Conservation (phyloP, 331 rosid species). For the Stylosanthes scabra region DNA sequence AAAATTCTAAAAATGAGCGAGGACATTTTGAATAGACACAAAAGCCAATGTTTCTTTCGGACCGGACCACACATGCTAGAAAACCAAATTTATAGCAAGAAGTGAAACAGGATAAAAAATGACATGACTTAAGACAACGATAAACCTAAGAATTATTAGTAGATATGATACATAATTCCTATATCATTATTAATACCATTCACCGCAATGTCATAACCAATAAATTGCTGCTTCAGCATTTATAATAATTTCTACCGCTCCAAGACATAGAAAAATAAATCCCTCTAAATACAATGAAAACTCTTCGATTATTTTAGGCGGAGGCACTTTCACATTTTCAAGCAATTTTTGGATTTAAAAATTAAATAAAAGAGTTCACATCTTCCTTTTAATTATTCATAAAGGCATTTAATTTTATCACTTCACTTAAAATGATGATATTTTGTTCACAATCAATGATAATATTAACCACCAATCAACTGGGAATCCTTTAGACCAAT, state of each 20-base stretch:
- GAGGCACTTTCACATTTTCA: constrained; percentile 24
- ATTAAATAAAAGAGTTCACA: neutral
- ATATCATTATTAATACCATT: constrained; percentile 20
- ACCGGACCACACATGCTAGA: constrained; percentile 4
- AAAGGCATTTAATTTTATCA: neutral
- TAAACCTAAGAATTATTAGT: neutral
- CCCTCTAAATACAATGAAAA: constrained; percentile 7
- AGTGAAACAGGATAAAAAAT: constrained; percentile 24
- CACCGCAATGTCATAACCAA: constrained; percentile 26
- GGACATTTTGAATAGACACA: neutral
- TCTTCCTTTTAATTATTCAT: constrained; percentile 31
- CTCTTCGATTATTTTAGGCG: neutral
- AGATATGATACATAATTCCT: constrained; percentile 1
- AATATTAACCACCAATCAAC: neutral
- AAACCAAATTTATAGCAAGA: constrained; percentile 19
- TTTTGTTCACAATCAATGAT: neutral
- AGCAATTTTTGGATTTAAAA: constrained; percentile 2
- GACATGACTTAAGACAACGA: neutral
- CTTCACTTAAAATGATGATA: neutral
- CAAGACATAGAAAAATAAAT: neutral
- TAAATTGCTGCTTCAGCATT: constrained; percentile 24
- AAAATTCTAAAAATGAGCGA: constrained; percentile 8
- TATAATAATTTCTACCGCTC: constrained; percentile 21
- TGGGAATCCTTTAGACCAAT: neutral
- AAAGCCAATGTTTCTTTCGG: constrained; percentile 20